Evolutionary conservation across 2,329 filamentous ascomycete species (phyloP).

Genomic region (Alternaria panax): DNA sequence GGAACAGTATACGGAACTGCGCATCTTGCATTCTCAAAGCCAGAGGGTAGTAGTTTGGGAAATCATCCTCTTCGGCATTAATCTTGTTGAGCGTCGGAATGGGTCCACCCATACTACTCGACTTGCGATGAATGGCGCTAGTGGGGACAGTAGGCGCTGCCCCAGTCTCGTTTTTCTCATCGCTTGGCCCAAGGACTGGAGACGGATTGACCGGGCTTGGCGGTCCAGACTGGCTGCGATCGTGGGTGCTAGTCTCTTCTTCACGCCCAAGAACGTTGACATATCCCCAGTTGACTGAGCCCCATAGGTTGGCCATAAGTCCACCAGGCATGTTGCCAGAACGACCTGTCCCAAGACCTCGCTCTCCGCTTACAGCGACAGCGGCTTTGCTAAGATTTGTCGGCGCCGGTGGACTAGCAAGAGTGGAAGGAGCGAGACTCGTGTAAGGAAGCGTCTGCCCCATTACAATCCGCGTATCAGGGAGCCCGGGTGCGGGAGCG

Average conservation of each 20-base stretch:
- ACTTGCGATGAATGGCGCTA: slow-evolving; percentile 59
- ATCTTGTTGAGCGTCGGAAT: slow-evolving; percentile 25
- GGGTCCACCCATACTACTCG: slow-evolving; percentile 61
- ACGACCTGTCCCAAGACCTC: slow-evolving; percentile 69
- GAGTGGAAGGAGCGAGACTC: slow-evolving; percentile 79
- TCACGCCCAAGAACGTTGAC: slow-evolving; percentile 68
- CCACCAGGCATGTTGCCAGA: slow-evolving; percentile 78
- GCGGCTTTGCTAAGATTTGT: slow-evolving; percentile 89
- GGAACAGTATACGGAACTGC: slow-evolving; percentile 92
- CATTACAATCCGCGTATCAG: slow-evolving; percentile 47
- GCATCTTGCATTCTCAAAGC: slow-evolving; percentile 87
- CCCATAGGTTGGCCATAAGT: slow-evolving; percentile 93
- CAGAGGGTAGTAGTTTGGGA: slow-evolving; percentile 78
- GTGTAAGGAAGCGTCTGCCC: slow-evolving; percentile 62
- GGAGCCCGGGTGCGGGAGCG: slow-evolving; percentile 45
- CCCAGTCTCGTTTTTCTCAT: slow-evolving; percentile 24
- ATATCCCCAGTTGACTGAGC: slow-evolving; percentile 81
- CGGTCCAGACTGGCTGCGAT: slow-evolving; percentile 44
- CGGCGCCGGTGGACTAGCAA: slow-evolving; percentile 81
- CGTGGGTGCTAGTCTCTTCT: slow-evolving; percentile 50
- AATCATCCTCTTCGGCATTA: slow-evolving; percentile 58
- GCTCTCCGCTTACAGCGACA: slow-evolving; percentile 80
- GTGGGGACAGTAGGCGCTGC: slow-evolving; percentile 23
- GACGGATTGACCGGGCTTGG: slow-evolving; percentile 43
- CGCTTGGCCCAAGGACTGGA: slow-evolving; percentile 27